Conservation (phyloP, 2,329 filamentous ascomycete genomes). For the Talaromyces sp. region DNA sequence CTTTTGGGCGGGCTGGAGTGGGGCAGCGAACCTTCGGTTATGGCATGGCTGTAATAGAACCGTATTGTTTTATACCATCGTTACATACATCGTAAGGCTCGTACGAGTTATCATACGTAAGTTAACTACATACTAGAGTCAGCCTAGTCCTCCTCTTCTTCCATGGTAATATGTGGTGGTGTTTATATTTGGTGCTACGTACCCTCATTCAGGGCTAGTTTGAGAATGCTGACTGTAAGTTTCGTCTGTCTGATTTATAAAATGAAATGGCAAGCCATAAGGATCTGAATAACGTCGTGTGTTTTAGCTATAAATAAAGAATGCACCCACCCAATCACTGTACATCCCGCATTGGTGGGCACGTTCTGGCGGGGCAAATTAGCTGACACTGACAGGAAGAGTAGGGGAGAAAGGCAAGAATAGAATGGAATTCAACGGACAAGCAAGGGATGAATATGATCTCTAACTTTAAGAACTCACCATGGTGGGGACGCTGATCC, state of each 20-base stretch:
- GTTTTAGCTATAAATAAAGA: background rate
- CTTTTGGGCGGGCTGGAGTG: constrained; percentile 1
- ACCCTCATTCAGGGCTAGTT: background rate
- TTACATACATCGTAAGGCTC: constrained; percentile 3
- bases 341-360: background rate
- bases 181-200: too few species aligned
- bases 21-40: background rate
- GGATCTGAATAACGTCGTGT: too few species aligned
- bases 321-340: background rate
- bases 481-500: constrained; percentile 9
- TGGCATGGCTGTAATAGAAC: background rate
- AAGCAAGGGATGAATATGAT: background rate
- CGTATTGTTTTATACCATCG: background rate
- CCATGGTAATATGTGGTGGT: background rate
- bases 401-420: constrained; percentile 2
- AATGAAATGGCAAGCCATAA: background rate
- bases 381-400: background rate
- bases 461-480: too few species aligned
- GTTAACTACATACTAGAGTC: background rate
- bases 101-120: background rate
- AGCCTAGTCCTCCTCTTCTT: background rate
- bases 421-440: constrained; percentile 2
- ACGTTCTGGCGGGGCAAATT: background rate
- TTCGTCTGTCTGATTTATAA: background rate
- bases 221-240: constrained; percentile 7